Percentiles rank a stretch among this genome's conserved stretches.
phyloP scores from a whole-genome alignment of 768 basidiomycete species.

The Auriscalpium orientale region DNA sequence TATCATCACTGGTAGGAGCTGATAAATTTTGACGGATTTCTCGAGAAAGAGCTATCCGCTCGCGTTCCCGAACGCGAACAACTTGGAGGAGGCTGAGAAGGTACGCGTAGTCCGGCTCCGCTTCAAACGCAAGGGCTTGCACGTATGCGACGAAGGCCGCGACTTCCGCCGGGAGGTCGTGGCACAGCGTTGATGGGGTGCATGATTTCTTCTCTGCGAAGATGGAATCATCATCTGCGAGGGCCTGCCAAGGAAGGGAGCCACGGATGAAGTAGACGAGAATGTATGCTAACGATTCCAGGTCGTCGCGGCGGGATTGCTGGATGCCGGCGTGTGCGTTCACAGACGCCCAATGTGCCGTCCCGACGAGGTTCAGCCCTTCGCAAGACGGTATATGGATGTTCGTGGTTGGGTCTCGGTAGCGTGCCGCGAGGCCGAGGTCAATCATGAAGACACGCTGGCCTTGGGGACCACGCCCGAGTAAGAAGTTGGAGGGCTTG shows the following conservation, averaged over 20 bases:
- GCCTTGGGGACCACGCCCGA: conserved; percentile 5
- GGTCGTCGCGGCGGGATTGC: conserved; percentile 18
- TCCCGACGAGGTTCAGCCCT: conserved; percentile 8
- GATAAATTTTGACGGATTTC: too few species aligned
- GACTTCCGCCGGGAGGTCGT: conserved; percentile 10
- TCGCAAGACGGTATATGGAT: conserved; percentile 13
- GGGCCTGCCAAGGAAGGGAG: conserved; percentile 18
- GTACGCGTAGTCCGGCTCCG: conserved; percentile 16
- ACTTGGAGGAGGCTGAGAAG: background rate
- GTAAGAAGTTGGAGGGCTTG: conserved; percentile 18
- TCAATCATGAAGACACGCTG: conserved; percentile 16
- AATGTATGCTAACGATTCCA: conserved; percentile 17
- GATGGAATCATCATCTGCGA: conserved; percentile 5
- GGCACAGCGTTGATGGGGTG: background rate
- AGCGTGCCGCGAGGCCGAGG: conserved; percentile 13
- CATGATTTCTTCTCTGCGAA: conserved; percentile 15
- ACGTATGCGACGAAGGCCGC: conserved; percentile 13
- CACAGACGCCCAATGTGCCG: conserved; percentile 10
- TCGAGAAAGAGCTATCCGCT: too few species aligned
- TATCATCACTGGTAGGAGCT: too few species aligned
- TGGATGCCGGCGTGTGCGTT: conserved; percentile 14
- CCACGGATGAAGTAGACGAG: conserved; percentile 19
- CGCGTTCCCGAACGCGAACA: background rate
- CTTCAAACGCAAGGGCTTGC: conserved; percentile 15
- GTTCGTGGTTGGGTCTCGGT: conserved; percentile 8